Conservation (phyloP, 164 flowering plant genomes). For the Piper longum region DNA sequence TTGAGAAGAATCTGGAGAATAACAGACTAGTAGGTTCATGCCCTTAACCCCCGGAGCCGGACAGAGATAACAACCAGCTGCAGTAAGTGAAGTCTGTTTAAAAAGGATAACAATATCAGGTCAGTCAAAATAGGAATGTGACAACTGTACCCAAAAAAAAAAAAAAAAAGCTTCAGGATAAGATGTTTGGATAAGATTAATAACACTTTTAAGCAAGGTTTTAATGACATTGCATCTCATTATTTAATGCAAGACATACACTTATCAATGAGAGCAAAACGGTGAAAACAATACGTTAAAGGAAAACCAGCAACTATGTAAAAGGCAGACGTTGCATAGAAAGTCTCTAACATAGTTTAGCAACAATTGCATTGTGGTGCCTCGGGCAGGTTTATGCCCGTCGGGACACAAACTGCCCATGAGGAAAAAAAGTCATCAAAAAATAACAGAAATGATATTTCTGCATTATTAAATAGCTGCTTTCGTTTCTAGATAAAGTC, state of each 20-base stretch:
- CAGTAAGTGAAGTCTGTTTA: conserved; percentile 61
- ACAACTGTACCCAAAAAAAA: neutral
- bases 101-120: neutral
- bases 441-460: neutral
- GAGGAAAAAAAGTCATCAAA: neutral
- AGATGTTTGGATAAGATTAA: neutral
- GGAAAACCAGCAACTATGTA: conserved; percentile 10
- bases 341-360: conserved; percentile 46
- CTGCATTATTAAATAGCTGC: neutral
- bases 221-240: neutral
- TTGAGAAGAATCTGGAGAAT: conserved; percentile 37
- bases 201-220: neutral
- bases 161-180: too few species aligned
- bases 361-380: conserved; percentile 48
- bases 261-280: neutral
- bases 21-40: conserved; percentile 54
- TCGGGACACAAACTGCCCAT: conserved; percentile 69
- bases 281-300: conserved; percentile 1
- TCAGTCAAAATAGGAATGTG: neutral
- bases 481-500: neutral
- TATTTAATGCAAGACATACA: neutral
- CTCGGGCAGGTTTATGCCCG: conserved; percentile 69
- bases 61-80: conserved; percentile 90
- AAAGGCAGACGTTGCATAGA: conserved; percentile 68
- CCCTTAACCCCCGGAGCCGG: conserved; percentile 84